Evolutionary conservation across 2,329 filamentous ascomycete species (phyloP).

Genomic region (Parafenestella ontariensis): DNA sequence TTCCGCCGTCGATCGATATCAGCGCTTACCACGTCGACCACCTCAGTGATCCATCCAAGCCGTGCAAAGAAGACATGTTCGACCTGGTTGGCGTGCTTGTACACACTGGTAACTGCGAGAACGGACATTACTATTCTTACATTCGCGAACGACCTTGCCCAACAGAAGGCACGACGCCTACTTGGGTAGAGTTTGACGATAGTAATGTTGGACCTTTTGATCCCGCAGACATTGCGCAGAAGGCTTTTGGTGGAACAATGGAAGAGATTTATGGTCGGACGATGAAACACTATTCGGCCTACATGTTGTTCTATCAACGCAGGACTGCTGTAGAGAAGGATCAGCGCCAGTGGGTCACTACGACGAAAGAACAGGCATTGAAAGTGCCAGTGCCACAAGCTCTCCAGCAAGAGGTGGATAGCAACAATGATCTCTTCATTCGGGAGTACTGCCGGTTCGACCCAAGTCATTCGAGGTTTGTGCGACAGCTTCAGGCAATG

Average conservation of each 20-base stretch:
- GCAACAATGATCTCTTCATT: conserved; percentile 76
- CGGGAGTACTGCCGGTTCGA: conserved; percentile 83
- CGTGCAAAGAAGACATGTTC: conserved; percentile 75
- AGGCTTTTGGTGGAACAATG: conserved; percentile 68
- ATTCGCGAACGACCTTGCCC: conserved; percentile 77
- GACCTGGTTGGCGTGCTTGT: conserved; percentile 95
- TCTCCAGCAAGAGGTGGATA: conserved; percentile 64
- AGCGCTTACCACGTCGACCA: conserved; percentile 87
- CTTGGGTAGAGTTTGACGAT: conserved; percentile 96
- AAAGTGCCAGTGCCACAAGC: conserved; percentile 55
- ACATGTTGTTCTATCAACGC: conserved; percentile 97
- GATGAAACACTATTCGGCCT: conserved; percentile 69
- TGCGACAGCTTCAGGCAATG: conserved; percentile 67
- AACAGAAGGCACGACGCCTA: conserved; percentile 50
- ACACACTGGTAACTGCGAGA: conserved; percentile 90
- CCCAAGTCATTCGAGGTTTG: conserved; percentile 71
- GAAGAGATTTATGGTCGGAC: conserved; percentile 39
- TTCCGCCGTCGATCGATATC: conserved; percentile 85
- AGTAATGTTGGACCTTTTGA: conserved; percentile 81
- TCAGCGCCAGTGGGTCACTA: conserved; percentile 49
- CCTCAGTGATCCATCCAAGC: conserved; percentile 68
- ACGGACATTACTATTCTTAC: conserved; percentile 97
- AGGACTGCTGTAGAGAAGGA: conserved; percentile 66
- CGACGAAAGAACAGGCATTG: conserved; percentile 50
- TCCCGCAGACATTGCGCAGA: conserved; percentile 71